These are phyloP conservation scores for Arxiozyma heterogenica DNA, from an alignment of 1,139 yeast genomes.

Conservation along the genomic window DNA sequence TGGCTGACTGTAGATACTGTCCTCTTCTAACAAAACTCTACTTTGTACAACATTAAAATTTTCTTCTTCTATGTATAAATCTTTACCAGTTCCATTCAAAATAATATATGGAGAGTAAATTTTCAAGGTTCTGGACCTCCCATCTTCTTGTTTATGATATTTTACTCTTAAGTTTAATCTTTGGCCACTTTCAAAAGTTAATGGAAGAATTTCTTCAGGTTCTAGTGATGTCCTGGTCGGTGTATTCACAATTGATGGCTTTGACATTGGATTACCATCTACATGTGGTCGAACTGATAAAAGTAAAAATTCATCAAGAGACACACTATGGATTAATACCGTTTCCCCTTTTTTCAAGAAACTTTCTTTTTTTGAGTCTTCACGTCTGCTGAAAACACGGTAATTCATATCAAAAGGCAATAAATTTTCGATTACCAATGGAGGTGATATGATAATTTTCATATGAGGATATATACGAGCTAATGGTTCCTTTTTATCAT, in stretches of 20 bases:
- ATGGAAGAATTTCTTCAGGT: constrained; percentile 43
- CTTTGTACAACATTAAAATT: constrained; percentile 43
- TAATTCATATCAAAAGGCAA: constrained; percentile 76
- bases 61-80: constrained; percentile 55
- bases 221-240: constrained; percentile 46
- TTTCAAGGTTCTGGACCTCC: constrained; percentile 52
- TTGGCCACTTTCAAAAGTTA: constrained; percentile 58
- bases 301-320: constrained; percentile 59
- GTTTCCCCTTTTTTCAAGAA: constrained; percentile 53
- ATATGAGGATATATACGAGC: constrained; percentile 77
- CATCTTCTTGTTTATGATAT: constrained; percentile 41
- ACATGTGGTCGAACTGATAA: constrained; percentile 55
- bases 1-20: constrained; percentile 41
- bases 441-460: constrained; percentile 72
- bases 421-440: constrained; percentile 74
- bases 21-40: constrained; percentile 21
- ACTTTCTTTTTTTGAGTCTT: constrained; percentile 64
- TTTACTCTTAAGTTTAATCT: constrained; percentile 52
- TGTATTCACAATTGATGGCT: constrained; percentile 71
- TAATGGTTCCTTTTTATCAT: constrained; percentile 55
- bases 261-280: constrained; percentile 60
- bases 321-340: constrained; percentile 72
- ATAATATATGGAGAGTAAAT: constrained; percentile 78
- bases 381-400: constrained; percentile 66
- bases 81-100: constrained; percentile 69